Evolutionary conservation across 371 early-diverging fungal genomes (phyloP).

Genomic region (Dichotomocladium elegans): DNA sequence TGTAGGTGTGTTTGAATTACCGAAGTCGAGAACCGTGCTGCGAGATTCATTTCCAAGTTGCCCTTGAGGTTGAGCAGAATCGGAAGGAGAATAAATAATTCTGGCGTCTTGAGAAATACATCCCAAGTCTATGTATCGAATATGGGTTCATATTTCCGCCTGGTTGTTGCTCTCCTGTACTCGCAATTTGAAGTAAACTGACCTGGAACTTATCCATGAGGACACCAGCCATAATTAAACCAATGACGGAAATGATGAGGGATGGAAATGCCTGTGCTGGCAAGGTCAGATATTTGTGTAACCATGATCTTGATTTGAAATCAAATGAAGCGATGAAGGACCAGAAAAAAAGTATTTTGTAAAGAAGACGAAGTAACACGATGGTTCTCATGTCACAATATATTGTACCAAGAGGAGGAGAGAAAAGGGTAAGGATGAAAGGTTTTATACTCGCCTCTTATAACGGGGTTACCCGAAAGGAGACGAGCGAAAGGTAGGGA

Average conservation of each 20-base stretch:
- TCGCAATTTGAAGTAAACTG: conserved; percentile 3
- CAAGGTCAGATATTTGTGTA: conserved; percentile 1
- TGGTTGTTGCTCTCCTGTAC: too few relatives aligned
- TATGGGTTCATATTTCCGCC: neutral
- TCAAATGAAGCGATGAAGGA: too few relatives aligned
- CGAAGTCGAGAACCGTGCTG: conserved; percentile 76
- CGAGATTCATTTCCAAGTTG: conserved; percentile 86
- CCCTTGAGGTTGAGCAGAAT: conserved; percentile 82
- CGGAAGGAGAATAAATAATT: conserved; percentile 82
- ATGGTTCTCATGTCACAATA: too few relatives aligned
- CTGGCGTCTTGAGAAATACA: conserved; percentile 65
- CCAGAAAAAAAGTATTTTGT: too few relatives aligned
- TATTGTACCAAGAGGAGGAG: too few relatives aligned
- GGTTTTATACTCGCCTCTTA: too few relatives aligned
- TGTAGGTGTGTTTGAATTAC: too few relatives aligned
- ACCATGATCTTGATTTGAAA: neutral
- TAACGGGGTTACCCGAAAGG: too few relatives aligned
- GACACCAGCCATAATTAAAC: conserved; percentile 70
- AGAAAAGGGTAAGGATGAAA: too few relatives aligned
- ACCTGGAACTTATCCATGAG: conserved; percentile 66
- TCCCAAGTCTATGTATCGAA: conserved; percentile 51
- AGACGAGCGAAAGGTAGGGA: too few relatives aligned
- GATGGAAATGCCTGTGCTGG: conserved; percentile 63
- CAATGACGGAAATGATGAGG: conserved; percentile 66
- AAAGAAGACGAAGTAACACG: too few relatives aligned